These are phyloP conservation scores for Friedmanniomyces endolithicus DNA, from an alignment of 495 filamentous ascomycete genomes.

Conservation along the genomic window DNA sequence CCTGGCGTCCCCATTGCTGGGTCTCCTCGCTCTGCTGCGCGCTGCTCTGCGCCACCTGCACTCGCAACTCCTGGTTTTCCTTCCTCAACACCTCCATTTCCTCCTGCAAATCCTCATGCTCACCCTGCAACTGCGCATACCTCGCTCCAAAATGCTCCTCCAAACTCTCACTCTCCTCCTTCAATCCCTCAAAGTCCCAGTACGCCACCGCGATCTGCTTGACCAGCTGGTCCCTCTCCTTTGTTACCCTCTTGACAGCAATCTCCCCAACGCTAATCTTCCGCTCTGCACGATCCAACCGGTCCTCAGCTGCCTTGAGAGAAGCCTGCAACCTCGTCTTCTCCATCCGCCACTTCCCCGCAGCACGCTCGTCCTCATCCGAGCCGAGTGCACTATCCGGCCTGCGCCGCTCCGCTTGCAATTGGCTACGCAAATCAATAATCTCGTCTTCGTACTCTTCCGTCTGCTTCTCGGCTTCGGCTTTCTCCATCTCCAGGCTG, in stretches of 20 bases:
- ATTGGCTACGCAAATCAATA: slow-evolving; percentile 39
- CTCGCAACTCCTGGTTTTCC: slow-evolving; percentile 3
- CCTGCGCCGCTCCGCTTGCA: slow-evolving; percentile 34
- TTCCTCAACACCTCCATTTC: slow-evolving; percentile 1
- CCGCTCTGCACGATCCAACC: slow-evolving; percentile 46
- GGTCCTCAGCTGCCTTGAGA: slow-evolving; percentile 43
- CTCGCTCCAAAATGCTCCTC: slow-evolving; percentile 18
- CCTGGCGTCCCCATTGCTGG: neutral
- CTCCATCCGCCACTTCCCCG: slow-evolving; percentile 35
- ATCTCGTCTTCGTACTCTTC: slow-evolving; percentile 47
- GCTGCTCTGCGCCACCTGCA: neutral
- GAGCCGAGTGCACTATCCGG: slow-evolving; percentile 35
- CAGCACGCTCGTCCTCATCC: slow-evolving; percentile 30
- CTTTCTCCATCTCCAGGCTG: slow-evolving; percentile 47
- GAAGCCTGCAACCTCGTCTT: slow-evolving; percentile 48
- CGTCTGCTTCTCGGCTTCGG: slow-evolving; percentile 43
- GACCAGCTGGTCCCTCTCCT: slow-evolving; percentile 53
- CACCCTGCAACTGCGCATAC: slow-evolving; percentile 16
- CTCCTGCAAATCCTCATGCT: slow-evolving; percentile 6
- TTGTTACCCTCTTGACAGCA: slow-evolving; percentile 44
- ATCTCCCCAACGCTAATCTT: slow-evolving; percentile 49
- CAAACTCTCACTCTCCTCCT: slow-evolving; percentile 32
- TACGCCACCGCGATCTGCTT: slow-evolving; percentile 52
- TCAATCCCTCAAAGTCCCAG: slow-evolving; percentile 50
- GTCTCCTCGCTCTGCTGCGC: neutral